Conservation (phyloP, 805 yeast genomes). For the Ogataea pignaliae region DNA sequence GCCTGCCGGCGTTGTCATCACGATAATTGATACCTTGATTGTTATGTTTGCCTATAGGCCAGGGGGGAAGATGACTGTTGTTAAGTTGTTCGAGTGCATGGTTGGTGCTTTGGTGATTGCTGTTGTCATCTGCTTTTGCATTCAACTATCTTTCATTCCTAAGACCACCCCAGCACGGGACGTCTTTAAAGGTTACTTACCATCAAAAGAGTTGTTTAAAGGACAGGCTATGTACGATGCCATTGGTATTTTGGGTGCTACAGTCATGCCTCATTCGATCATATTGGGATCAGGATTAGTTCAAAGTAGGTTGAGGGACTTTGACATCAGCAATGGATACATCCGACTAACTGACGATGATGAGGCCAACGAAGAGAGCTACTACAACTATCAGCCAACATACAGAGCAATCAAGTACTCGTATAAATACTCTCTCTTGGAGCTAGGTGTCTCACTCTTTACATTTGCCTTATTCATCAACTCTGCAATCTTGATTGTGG, state of each 20-base stretch:
- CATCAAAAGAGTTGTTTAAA: conserved; percentile 38
- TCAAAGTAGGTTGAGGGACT: conserved; percentile 44
- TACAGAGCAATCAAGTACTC: conserved; percentile 62
- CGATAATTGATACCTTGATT: conserved; percentile 41
- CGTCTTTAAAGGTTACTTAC: conserved; percentile 41
- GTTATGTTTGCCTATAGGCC: conserved; percentile 45
- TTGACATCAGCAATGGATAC: conserved; percentile 35
- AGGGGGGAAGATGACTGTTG: conserved; percentile 38
- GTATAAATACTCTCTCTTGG: conserved; percentile 62
- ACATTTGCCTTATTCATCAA: conserved; percentile 83
- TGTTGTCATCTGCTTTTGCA: conserved; percentile 41
- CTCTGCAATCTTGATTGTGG: conserved; percentile 69
- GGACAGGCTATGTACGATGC: conserved; percentile 43
- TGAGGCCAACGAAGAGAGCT: conserved; percentile 33
- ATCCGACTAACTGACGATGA: conserved; percentile 22
- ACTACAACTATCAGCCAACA: conserved; percentile 58
- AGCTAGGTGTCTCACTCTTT: conserved; percentile 59
- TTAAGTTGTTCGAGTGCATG: conserved; percentile 38
- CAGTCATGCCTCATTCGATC: conserved; percentile 49
- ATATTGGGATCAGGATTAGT: conserved; percentile 47
- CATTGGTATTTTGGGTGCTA: conserved; percentile 45
- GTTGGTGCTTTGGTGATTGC: conserved; percentile 40
- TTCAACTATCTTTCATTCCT: conserved; percentile 38
- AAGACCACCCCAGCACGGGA: conserved; percentile 21
- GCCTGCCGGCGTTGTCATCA: conserved; percentile 45